phyloP scores from a whole-genome alignment of 306 rosid genomes.

The Casuarina equisetifolia region DNA sequence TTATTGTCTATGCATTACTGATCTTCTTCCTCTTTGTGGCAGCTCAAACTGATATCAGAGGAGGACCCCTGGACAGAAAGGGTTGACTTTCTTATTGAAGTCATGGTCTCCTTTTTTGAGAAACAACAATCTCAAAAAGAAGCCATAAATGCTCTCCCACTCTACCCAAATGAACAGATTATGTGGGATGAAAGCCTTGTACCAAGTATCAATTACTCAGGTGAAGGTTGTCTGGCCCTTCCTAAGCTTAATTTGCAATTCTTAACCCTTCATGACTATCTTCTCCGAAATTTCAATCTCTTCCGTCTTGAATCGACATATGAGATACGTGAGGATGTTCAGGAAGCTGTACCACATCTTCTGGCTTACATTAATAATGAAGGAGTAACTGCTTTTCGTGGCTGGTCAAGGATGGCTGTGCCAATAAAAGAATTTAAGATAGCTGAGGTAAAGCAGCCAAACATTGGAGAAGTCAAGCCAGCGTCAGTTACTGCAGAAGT shows the following conservation, averaged over 20 bases:
- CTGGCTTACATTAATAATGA: constrained; percentile 83
- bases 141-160: constrained; percentile 97
- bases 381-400: constrained; percentile 89
- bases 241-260: constrained; percentile 94
- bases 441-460: constrained; percentile 84
- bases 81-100: constrained; percentile 91
- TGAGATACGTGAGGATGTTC: constrained; percentile 98
- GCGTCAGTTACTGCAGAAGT: constrained; percentile 86
- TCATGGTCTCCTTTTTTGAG: constrained; percentile 91
- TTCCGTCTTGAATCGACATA: constrained; percentile 97
- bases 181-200: constrained; percentile 99
- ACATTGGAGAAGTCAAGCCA: constrained; percentile 98
- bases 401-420: constrained; percentile 99
- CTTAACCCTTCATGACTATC: constrained; percentile 98
- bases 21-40: constrained; percentile 41
- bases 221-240: constrained; percentile 98
- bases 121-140: constrained; percentile 96
- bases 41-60: constrained; percentile 84
- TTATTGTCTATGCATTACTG: neutral
- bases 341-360: constrained; percentile 96
- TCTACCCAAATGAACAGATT: constrained; percentile 91
- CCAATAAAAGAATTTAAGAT: constrained; percentile 85
- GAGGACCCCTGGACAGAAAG: constrained; percentile 96
- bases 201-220: constrained; percentile 96
- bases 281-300: constrained; percentile 88